Conservation (phyloP, 169 alveolate species). For the Plasmodium vivax region DNA sequence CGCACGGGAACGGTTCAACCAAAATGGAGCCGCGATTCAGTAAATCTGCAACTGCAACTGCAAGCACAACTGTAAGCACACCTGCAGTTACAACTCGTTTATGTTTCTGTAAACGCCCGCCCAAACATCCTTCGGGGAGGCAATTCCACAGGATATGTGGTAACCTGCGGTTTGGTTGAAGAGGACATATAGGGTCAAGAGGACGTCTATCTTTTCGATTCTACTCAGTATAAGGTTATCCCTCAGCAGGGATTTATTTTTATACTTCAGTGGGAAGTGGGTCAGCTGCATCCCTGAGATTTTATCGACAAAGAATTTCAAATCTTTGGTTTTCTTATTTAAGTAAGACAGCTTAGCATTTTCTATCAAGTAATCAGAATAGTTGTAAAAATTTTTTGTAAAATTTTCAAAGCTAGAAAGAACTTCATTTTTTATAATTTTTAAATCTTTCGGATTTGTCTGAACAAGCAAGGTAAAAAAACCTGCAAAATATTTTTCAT, state of each 20-base stretch:
- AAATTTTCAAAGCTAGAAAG: conserved; percentile 29
- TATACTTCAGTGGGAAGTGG: conserved; percentile 62
- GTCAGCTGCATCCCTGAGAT: conserved; percentile 54
- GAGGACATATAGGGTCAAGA: conserved; percentile 35
- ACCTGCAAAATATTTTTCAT: conserved; percentile 86
- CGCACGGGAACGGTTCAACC: background rate
- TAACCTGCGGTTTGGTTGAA: conserved; percentile 49
- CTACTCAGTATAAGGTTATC: conserved; percentile 54
- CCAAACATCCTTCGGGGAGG: conserved; percentile 70
- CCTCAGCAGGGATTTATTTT: conserved; percentile 33
- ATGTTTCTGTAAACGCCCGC: conserved; percentile 18
- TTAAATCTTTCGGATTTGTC: conserved; percentile 82
- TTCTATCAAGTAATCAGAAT: conserved; percentile 71
- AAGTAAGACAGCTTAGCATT: conserved; percentile 48
- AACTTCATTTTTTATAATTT: conserved; percentile 78
- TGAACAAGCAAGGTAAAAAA: conserved; percentile 83
- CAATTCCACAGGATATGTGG: conserved; percentile 67
- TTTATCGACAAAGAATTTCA: conserved; percentile 64
- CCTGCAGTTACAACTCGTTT: background rate
- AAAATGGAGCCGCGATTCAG: background rate
- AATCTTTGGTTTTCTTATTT: conserved; percentile 73
- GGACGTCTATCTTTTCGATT: conserved; percentile 65
- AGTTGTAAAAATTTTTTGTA: conserved; percentile 49
- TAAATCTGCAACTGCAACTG: too few relatives aligned
- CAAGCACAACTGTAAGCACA: background rate